phyloP scores from a whole-genome alignment of 1,139 yeast species.

The Saccharomyces uvarum region DNA sequence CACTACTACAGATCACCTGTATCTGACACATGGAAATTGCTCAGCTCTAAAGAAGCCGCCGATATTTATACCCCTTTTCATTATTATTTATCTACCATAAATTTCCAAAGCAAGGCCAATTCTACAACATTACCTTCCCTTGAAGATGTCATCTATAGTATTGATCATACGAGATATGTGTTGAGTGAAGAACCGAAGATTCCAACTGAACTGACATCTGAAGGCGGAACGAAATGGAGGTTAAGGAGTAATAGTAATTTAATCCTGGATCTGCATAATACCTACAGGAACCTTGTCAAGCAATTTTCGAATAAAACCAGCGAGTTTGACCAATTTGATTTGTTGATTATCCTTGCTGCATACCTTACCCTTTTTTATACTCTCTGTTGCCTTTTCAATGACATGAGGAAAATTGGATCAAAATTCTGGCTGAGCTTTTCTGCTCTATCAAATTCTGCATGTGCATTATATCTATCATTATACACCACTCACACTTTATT shows the following conservation, averaged over 20 bases:
- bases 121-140: conserved; percentile 23
- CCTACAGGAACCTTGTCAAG: not conserved
- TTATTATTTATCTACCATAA: conserved; percentile 24
- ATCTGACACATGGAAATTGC: conserved; percentile 15
- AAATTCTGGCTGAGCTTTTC: conserved; percentile 85
- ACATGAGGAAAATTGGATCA: conserved; percentile 77
- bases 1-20: conserved; percentile 20
- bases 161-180: conserved; percentile 36
- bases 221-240: not conserved
- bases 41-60: conserved; percentile 16
- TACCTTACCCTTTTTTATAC: conserved; percentile 89
- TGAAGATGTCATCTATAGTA: conserved; percentile 47
- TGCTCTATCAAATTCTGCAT: conserved; percentile 72
- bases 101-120: conserved; percentile 17
- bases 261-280: not conserved
- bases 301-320: conserved; percentile 46
- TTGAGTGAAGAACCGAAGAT: not conserved
- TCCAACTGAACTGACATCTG: not conserved
- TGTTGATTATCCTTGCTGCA: conserved; percentile 71
- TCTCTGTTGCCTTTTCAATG: conserved; percentile 64
- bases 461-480: conserved; percentile 81
- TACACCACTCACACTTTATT: conserved; percentile 48
- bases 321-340: conserved; percentile 87
- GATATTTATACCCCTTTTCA: conserved; percentile 14
- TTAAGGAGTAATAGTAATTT: not conserved